phyloP scores from a whole-genome alignment of 2,329 filamentous ascomycete species.

The Alternaria longipes region DNA sequence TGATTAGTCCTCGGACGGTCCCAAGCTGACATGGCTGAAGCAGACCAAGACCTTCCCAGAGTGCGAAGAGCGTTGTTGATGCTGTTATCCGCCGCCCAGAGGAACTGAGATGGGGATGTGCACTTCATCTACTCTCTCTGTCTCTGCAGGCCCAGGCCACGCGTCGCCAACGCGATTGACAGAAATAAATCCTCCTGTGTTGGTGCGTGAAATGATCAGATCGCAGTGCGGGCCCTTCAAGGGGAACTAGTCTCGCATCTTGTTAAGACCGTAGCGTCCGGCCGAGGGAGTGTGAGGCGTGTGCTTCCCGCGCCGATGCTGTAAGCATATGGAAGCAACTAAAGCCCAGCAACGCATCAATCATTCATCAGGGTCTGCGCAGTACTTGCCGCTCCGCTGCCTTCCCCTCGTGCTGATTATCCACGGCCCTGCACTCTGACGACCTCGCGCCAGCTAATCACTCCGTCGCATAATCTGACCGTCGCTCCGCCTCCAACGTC shows the following conservation, averaged over 20 bases:
- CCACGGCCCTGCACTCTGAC: not conserved
- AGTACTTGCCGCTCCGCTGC: slow-evolving; percentile 9
- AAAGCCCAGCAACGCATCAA: slow-evolving; percentile 3
- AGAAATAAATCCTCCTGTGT: slow-evolving; percentile 8
- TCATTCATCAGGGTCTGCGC: slow-evolving; percentile 5
- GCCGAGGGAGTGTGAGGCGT: slow-evolving; percentile 20
- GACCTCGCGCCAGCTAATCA: slow-evolving; percentile 19
- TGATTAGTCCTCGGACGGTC: not conserved
- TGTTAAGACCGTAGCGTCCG: slow-evolving; percentile 20
- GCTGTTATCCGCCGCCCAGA: not conserved
- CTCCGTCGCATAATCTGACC: slow-evolving; percentile 17
- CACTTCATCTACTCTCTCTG: not conserved
- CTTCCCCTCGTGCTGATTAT: slow-evolving; percentile 9
- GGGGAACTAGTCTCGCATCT: slow-evolving; percentile 10
- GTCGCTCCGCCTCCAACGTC: slow-evolving; percentile 18
- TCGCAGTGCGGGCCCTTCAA: slow-evolving; percentile 13
- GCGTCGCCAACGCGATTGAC: slow-evolving; percentile 10
- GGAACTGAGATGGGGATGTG: not conserved
- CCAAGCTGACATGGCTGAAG: slow-evolving; percentile 3
- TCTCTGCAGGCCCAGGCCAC: slow-evolving; percentile 8
- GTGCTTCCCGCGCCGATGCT: slow-evolving; percentile 19
- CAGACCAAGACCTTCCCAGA: not conserved
- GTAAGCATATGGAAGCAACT: slow-evolving; percentile 18
- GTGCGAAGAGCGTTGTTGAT: not conserved
- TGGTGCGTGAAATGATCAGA: slow-evolving; percentile 9